A percentile compares a stretch with the other conserved stretches of the same genome.
Conservation (phyloP, 1,284 basidiomycete species). For the Ustilago xerochloae region DNA sequence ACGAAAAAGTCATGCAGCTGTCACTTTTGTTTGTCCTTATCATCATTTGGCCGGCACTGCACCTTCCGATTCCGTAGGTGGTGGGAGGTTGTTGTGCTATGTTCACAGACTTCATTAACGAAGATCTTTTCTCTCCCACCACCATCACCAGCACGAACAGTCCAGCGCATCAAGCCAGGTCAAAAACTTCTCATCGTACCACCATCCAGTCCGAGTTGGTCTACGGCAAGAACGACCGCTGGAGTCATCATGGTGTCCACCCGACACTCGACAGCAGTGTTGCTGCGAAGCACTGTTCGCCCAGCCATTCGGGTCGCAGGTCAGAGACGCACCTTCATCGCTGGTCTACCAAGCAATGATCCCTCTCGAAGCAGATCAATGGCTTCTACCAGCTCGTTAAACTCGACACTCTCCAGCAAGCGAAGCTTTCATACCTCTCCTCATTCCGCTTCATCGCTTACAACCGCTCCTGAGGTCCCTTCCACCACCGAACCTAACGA, state of each 20-base stretch:
- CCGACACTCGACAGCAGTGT: conserved; percentile 10
- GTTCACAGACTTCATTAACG: not conserved
- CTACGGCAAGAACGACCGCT: not conserved
- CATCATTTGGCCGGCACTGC: not conserved
- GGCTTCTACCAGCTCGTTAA: not conserved
- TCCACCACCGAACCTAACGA: conserved; percentile 18
- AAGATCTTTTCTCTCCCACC: conserved; percentile 2
- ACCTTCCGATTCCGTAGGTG: not conserved
- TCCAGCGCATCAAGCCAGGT: too few species aligned
- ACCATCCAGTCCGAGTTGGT: too few species aligned
- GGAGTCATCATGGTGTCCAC: conserved; percentile 9
- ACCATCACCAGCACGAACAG: conserved; percentile 3
- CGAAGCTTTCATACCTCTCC: conserved; percentile 9
- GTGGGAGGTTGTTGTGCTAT: not conserved
- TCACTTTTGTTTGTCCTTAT: conserved; percentile 6
- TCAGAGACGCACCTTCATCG: not conserved
- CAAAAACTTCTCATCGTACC: too few species aligned
- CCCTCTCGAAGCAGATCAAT: not conserved
- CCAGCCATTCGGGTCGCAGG: not conserved
- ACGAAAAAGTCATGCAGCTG: conserved; percentile 19
- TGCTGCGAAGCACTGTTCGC: conserved; percentile 20
- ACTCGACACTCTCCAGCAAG: not conserved
- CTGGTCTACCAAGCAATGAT: not conserved
- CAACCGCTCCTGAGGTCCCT: not conserved
- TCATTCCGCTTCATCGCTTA: not conserved